Evolutionary conservation across 306 rosid genomes (phyloP).

Genomic region (Arachis stenosperma): DNA sequence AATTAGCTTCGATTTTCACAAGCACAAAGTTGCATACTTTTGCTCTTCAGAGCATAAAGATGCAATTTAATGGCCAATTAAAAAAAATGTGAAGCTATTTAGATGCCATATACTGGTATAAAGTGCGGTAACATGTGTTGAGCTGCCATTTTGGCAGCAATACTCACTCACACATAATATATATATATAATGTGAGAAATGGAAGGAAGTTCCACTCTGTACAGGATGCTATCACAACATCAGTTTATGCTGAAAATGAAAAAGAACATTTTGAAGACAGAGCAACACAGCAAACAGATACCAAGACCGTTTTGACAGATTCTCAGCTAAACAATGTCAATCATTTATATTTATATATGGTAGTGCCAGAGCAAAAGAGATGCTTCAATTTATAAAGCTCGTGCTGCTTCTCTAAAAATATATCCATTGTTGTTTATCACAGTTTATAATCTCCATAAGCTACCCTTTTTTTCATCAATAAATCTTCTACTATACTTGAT

Average conservation of each 20-base stretch:
- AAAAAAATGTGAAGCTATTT: conserved; percentile 33
- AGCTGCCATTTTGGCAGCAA: conserved; percentile 56
- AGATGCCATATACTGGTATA: conserved; percentile 33
- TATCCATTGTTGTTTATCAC: conserved; percentile 5
- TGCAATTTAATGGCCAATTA: conserved; percentile 33
- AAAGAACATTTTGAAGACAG: conserved; percentile 38
- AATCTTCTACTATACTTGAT: too few species aligned
- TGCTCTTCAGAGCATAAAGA: conserved; percentile 41
- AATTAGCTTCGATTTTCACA: conserved; percentile 16
- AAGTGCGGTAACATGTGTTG: conserved; percentile 50
- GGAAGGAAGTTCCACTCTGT: conserved; percentile 37
- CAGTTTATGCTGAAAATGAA: conserved; percentile 35
- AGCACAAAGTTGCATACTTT: conserved; percentile 36
- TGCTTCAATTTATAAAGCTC: conserved; percentile 55
- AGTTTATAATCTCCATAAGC: conserved; percentile 38
- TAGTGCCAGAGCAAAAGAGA: conserved; percentile 43
- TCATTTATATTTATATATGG: conserved; percentile 6
- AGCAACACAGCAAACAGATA: conserved; percentile 32
- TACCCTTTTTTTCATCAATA: conserved; percentile 35
- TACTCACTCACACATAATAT: conserved; percentile 29
- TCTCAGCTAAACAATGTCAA: conserved; percentile 38
- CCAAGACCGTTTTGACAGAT: conserved; percentile 32
- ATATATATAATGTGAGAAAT: conserved; percentile 2
- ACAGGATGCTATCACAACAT: conserved; percentile 43
- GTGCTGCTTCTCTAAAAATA: conserved; percentile 28